A percentile compares a stretch with the other conserved stretches of the same genome.
Conservation (phyloP, 345 rosid species). For the Lagerstroemia speciosa region DNA sequence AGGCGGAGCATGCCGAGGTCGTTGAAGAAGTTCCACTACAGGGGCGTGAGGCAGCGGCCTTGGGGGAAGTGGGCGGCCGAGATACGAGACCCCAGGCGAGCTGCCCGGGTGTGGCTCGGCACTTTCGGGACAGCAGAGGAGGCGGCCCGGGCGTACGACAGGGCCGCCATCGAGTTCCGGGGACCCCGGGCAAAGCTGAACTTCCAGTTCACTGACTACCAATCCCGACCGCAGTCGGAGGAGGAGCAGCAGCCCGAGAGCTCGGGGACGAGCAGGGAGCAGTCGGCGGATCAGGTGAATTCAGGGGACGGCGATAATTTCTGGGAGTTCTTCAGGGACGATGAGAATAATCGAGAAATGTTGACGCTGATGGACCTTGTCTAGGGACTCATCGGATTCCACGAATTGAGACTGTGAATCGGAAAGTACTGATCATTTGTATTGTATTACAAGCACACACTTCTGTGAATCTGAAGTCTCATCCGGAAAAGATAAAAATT, state of each 20-base stretch:
- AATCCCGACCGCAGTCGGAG: background rate
- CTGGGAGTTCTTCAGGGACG: constrained; percentile 35
- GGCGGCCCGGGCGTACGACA: constrained; percentile 89
- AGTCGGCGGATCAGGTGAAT: background rate
- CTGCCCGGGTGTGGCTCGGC: constrained; percentile 84
- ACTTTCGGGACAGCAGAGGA: constrained; percentile 83
- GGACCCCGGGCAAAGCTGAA: constrained; percentile 40
- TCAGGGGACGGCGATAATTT: constrained; percentile 16
- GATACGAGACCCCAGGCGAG: constrained; percentile 76
- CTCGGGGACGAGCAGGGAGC: background rate
- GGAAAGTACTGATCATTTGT: too few relatives aligned
- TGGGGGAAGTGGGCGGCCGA: constrained; percentile 99
- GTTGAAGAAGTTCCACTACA: constrained; percentile 43
- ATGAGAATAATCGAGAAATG: constrained; percentile 34
- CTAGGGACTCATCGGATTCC: constrained; percentile 57
- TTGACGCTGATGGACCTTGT: constrained; percentile 53
- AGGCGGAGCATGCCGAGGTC: constrained; percentile 9
- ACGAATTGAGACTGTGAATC: constrained; percentile 9
- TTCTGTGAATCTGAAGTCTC: too few relatives aligned
- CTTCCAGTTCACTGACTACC: constrained; percentile 49
- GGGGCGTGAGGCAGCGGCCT: constrained; percentile 96
- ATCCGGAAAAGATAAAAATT: too few relatives aligned
- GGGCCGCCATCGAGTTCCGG: constrained; percentile 44
- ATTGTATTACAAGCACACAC: too few relatives aligned
- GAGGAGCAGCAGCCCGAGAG: background rate